A percentile compares a stretch with the other conserved stretches of the same genome.
These are phyloP conservation scores for Phytophthora parvispora DNA, from an alignment of 352 stramenopile genomes.

Conservation along the genomic window DNA sequence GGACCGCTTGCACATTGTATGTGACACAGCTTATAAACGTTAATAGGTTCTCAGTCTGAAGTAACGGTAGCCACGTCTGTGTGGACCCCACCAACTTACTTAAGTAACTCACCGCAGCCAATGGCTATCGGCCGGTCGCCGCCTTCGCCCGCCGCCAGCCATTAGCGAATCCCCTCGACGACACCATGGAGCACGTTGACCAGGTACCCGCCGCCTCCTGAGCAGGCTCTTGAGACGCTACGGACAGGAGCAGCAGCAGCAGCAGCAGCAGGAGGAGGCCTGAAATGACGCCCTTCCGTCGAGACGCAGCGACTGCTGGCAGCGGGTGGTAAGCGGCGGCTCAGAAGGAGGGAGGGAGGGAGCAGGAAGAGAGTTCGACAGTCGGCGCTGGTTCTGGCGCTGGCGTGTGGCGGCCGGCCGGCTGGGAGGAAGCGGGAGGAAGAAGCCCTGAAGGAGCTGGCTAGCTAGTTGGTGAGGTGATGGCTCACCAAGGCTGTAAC, in stretches of 20 bases:
- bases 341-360: background rate
- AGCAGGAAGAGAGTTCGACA: slow-evolving; percentile 22
- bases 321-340: background rate
- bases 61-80: background rate
- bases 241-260: background rate
- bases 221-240: background rate
- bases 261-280: background rate
- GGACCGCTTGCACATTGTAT: no score
- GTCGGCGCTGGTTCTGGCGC: no score
- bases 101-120: slow-evolving; percentile 32
- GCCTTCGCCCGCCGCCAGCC: background rate
- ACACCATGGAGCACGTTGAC: slow-evolving; percentile 88
- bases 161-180: slow-evolving; percentile 56
- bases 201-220: slow-evolving; percentile 57
- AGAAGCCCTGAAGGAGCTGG: slow-evolving; percentile 41
- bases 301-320: background rate
- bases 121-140: background rate
- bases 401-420: slow-evolving; percentile 24
- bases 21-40: no score
- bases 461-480: slow-evolving; percentile 56
- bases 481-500: slow-evolving; percentile 87
- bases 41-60: no score
- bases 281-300: background rate
- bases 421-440: background rate
- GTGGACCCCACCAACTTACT: background rate